phyloP scores from a whole-genome alignment of 106 monocot species.

The Allium sativum region DNA sequence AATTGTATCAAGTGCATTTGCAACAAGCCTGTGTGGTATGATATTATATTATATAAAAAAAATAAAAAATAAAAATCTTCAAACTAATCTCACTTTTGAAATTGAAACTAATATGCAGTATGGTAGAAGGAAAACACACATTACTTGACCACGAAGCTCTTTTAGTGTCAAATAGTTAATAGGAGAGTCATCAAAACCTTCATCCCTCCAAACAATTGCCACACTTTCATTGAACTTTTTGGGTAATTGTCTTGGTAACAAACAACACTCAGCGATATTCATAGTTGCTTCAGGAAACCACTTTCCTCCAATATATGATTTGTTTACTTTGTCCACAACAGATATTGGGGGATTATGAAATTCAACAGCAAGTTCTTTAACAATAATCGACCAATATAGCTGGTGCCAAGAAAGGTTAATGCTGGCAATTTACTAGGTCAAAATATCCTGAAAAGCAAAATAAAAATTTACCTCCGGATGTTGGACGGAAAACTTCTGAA shows the following conservation, averaged over 20 bases:
- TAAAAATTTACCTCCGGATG: constrained; percentile 46
- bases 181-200: constrained; percentile 52
- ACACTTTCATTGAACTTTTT: constrained; percentile 58
- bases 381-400: constrained; percentile 73
- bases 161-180: constrained; percentile 45
- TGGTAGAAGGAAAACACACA: constrained; percentile 31
- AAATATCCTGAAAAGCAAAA: background rate
- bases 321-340: constrained; percentile 55
- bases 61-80: background rate
- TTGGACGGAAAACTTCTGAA: constrained; percentile 58
- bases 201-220: constrained; percentile 80
- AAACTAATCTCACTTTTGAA: background rate
- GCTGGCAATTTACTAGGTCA: background rate
- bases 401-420: constrained; percentile 12
- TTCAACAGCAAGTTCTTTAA: constrained; percentile 59
- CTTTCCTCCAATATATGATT: constrained; percentile 39
- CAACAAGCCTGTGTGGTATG: constrained; percentile 47
- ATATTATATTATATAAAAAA: no score
- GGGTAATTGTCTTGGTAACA: constrained; percentile 36
- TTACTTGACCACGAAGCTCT: constrained; percentile 79
- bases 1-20: constrained; percentile 68
- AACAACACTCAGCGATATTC: constrained; percentile 84
- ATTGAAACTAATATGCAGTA: no score
- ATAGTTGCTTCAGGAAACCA: constrained; percentile 73
- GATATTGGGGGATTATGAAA: constrained; percentile 54